Evolutionary conservation across 805 yeast genomes (phyloP), one percentile per base, ranked within the genome.

Genomic region (Candida ovalis): DNA sequence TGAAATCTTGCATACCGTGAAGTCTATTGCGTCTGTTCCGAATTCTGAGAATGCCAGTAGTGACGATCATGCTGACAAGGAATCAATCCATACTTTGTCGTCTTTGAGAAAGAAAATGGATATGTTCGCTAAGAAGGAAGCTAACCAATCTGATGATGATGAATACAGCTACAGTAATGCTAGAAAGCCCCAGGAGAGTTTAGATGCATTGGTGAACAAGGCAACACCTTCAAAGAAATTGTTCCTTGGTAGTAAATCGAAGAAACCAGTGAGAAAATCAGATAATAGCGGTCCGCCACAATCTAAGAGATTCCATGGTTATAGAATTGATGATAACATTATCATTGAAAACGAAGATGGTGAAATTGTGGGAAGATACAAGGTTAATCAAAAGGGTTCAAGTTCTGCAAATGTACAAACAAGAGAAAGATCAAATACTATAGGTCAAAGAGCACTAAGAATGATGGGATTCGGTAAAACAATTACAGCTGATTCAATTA

Each of bases 321-420:
- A 83, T 66, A 86, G 85, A 65, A 74, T 88, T 37, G 94, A 84
- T 61, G 82, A 88, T 58, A 74, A 82, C 50, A 78, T 94, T 46
- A 75, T 89, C 49, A 84, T 94, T 48, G 99, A 92, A 66, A 87
- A 90, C 59, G 88, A 80, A 40, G 96, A 91, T 12, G 99, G 98
- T 54, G 98, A 92, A 57, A 80, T 94, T 47, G 72, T 94, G 41
- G 81, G 96, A 60, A 75, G 96, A 45, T 92, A 90, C 67, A 77
- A 72, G 57, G 82, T 91, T 45, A 87, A 84, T 58, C 76, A 80
- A 33, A 64, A 62, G 45, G 60, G 39, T 19, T 15, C 28, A 17
- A 10, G 39, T 12, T 24, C 25, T 22, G 23, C 33, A 10, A 7
- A 13, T 12, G 28, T 10, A n/a, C 9, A 25, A 38, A 15, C n/a